Evolutionary conservation across 2,329 filamentous ascomycete species (phyloP).

Genomic region (Sporothrix brunneoviolacea): DNA sequence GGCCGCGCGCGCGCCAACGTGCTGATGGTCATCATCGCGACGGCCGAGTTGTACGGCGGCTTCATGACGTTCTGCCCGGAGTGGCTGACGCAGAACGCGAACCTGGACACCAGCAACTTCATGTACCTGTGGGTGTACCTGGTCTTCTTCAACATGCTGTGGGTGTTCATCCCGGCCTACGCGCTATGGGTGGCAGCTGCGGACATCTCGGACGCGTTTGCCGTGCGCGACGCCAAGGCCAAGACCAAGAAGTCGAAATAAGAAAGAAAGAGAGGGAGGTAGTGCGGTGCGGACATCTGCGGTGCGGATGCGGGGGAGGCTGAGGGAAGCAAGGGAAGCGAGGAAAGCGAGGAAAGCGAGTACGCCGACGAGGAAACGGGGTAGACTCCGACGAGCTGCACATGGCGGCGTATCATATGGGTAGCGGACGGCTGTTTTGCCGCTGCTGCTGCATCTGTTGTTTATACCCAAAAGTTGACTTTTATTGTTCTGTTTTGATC

Average conservation of each 20-base stretch:
- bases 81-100: slow-evolving; percentile 56
- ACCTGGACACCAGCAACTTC: slow-evolving; percentile 59
- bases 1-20: slow-evolving; percentile 43
- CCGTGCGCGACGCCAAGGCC: slow-evolving; percentile 28
- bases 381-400: no score
- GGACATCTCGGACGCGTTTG: slow-evolving; percentile 51
- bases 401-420: no score
- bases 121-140: slow-evolving; percentile 64
- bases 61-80: slow-evolving; percentile 68
- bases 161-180: slow-evolving; percentile 59
- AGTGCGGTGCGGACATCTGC: background rate
- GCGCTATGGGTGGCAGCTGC: slow-evolving; percentile 47
- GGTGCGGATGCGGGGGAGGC: background rate
- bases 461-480: no score
- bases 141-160: slow-evolving; percentile 62
- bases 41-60: slow-evolving; percentile 60
- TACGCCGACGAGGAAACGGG: no score
- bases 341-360: no score
- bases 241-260: slow-evolving; percentile 29
- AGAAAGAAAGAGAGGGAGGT: background rate
- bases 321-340: no score
- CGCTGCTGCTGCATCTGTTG: no score
- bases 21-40: slow-evolving; percentile 59
- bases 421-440: no score
- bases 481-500: no score